These are phyloP conservation scores for Lenzites betulinus DNA, from an alignment of 768 basidiomycete species.

Conservation along the genomic window DNA sequence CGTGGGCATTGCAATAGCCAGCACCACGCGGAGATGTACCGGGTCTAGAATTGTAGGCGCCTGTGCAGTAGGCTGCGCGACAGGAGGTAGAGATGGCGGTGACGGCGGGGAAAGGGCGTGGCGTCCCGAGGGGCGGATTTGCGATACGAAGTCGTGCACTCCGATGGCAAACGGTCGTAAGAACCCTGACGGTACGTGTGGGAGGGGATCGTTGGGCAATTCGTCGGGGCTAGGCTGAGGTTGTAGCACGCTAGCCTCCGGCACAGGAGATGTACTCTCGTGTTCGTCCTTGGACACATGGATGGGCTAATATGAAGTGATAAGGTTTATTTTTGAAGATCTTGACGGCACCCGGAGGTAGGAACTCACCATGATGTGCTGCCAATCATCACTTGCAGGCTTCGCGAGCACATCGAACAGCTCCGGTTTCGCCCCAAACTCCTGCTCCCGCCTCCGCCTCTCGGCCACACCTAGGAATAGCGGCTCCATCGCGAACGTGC, in stretches of 20 bases:
- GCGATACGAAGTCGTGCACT: slow-evolving; percentile 6
- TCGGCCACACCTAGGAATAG: not conserved
- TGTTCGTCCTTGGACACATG: not conserved
- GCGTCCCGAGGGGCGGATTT: slow-evolving; percentile 1
- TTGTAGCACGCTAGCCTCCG: not conserved
- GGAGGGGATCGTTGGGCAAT: not conserved
- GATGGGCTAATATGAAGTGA: slow-evolving; percentile 9
- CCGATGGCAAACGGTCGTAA: slow-evolving; percentile 7
- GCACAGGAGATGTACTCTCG: not conserved
- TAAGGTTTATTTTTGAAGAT: not conserved
- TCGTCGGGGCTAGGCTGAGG: not conserved
- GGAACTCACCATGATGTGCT: slow-evolving; percentile 16
- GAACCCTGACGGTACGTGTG: not conserved
- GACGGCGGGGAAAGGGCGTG: not conserved
- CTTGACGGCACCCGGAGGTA: not conserved
- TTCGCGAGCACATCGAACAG: slow-evolving; percentile 16
- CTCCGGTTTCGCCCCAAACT: slow-evolving; percentile 12
- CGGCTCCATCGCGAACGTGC: not conserved
- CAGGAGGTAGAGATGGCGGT: not conserved
- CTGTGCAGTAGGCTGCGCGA: not conserved
- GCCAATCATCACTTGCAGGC: not conserved
- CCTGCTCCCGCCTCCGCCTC: not conserved
- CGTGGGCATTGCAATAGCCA: slow-evolving; percentile 18
- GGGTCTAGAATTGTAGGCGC: not conserved
- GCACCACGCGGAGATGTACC: slow-evolving; percentile 4